These are phyloP conservation scores for Saccharomycopsis guyanensis DNA, from an alignment of 805 yeast genomes.

Conservation along the genomic window DNA sequence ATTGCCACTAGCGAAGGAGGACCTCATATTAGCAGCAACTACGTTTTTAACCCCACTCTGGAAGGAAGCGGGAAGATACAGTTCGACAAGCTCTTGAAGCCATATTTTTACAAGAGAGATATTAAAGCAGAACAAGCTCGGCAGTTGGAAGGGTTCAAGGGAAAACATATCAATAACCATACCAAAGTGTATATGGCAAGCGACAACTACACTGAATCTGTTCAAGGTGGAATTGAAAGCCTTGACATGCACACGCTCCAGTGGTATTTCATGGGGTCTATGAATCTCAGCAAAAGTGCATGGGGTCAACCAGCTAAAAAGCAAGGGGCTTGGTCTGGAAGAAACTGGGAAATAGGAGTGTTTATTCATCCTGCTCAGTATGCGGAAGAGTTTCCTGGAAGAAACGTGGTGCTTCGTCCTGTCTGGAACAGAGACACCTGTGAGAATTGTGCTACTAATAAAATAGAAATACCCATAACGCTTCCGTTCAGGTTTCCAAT, in stretches of 20 bases:
- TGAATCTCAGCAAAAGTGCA: constrained; percentile 19
- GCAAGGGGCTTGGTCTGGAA: constrained; percentile 7
- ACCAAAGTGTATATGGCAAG: constrained; percentile 14
- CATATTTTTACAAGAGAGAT: constrained; percentile 13
- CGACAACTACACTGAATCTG: constrained; percentile 1
- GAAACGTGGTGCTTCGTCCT: constrained; percentile 10
- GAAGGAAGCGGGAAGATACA: constrained; percentile 4
- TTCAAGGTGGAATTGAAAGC: neutral
- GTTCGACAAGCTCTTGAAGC: constrained; percentile 3
- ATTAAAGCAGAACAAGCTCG: constrained; percentile 6
- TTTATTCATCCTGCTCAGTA: constrained; percentile 16
- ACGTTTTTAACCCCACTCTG: constrained; percentile 4
- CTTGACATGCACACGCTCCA: constrained; percentile 10
- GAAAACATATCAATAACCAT: constrained; percentile 14
- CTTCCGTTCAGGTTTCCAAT: constrained; percentile 19
- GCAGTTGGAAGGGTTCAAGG: constrained; percentile 1
- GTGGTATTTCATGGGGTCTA: constrained; percentile 18
- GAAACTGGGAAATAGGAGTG: constrained; percentile 20
- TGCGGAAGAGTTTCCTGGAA: constrained; percentile 1
- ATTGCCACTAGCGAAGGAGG: constrained; percentile 11
- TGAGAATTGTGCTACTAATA: no score
- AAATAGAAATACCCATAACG: constrained; percentile 10
- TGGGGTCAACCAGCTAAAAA: constrained; percentile 16
- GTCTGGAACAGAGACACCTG: constrained; percentile 14
- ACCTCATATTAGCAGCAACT: constrained; percentile 1